phyloP scores from a whole-genome alignment of 352 stramenopile genomes.

The Globisporangium sylvaticum region DNA sequence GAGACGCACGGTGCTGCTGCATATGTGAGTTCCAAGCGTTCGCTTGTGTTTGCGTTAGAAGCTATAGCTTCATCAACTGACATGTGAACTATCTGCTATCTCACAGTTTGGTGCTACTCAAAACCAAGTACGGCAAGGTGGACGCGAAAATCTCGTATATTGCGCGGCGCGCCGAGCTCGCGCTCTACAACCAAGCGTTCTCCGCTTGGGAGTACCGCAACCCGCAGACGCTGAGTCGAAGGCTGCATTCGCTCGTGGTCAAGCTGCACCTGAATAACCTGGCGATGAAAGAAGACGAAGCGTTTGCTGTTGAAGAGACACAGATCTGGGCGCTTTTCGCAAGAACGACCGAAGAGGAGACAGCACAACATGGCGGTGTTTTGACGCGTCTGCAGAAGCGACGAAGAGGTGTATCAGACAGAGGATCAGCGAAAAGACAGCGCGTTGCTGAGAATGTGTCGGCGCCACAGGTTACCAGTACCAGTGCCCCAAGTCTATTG shows the following conservation, averaged over 20 bases:
- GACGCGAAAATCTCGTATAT: slow-evolving; percentile 64
- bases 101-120: slow-evolving; percentile 46
- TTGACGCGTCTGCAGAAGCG: neutral
- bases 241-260: slow-evolving; percentile 51
- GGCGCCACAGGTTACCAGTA: neutral
- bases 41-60: neutral
- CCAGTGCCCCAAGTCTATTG: slow-evolving; percentile 20
- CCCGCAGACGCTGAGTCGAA: slow-evolving; percentile 47
- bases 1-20: slow-evolving; percentile 47
- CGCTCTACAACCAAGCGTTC: slow-evolving; percentile 49
- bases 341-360: neutral
- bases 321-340: neutral
- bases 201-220: slow-evolving; percentile 53
- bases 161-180: slow-evolving; percentile 48
- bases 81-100: neutral
- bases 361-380: too few relatives aligned
- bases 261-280: slow-evolving; percentile 62
- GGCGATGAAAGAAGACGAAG: slow-evolving; percentile 30
- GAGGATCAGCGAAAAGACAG: neutral
- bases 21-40: slow-evolving; percentile 32
- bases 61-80: neutral
- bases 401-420: neutral
- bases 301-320: slow-evolving; percentile 23
- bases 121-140: slow-evolving; percentile 58
- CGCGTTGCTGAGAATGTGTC: neutral